Percentiles rank a stretch among this genome's conserved stretches.
Evolutionary conservation across 805 yeast genomes (phyloP).

Genomic region (Saccharomycopsis amapae): DNA sequence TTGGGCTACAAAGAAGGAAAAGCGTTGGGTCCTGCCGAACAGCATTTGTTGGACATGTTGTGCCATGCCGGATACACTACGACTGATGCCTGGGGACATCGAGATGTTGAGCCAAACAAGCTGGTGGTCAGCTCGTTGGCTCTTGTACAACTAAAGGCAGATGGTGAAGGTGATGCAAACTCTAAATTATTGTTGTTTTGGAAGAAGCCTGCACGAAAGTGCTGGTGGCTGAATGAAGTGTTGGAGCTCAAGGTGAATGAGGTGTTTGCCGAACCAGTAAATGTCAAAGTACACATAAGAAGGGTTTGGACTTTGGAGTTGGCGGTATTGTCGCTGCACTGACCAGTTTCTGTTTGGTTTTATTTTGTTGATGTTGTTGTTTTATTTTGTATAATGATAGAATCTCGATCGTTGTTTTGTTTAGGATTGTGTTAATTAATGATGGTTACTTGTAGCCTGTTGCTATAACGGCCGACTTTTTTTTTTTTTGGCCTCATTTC

Average conservation of each 20-base stretch:
- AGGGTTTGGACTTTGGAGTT: conserved; percentile 96
- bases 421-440: too few relatives aligned
- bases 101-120: conserved; percentile 81
- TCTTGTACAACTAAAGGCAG: conserved; percentile 49
- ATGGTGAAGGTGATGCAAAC: conserved; percentile 21
- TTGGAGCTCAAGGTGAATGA: conserved; percentile 36
- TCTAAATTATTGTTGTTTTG: conserved; percentile 78
- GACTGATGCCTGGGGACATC: conserved; percentile 74
- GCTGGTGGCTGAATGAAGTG: conserved; percentile 88
- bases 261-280: conserved; percentile 19
- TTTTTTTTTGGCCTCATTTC: too few relatives aligned
- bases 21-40: conserved; percentile 80
- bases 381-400: too few relatives aligned
- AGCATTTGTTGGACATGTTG: conserved; percentile 89
- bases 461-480: too few relatives aligned
- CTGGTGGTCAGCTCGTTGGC: conserved; percentile 83
- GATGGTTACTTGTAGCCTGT: too few relatives aligned
- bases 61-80: conserved; percentile 77
- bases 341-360: too few relatives aligned
- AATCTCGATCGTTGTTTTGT: too few relatives aligned
- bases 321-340: conserved; percentile 46
- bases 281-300: conserved; percentile 72
- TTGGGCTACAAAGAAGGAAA: conserved; percentile 54
- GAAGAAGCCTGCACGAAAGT: conserved; percentile 97
- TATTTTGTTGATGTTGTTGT: too few relatives aligned